Percentiles rank a stretch among this genome's conserved stretches.
Conservation (phyloP, 1,284 basidiomycete genomes). For the Sporisorium scitamineum region DNA sequence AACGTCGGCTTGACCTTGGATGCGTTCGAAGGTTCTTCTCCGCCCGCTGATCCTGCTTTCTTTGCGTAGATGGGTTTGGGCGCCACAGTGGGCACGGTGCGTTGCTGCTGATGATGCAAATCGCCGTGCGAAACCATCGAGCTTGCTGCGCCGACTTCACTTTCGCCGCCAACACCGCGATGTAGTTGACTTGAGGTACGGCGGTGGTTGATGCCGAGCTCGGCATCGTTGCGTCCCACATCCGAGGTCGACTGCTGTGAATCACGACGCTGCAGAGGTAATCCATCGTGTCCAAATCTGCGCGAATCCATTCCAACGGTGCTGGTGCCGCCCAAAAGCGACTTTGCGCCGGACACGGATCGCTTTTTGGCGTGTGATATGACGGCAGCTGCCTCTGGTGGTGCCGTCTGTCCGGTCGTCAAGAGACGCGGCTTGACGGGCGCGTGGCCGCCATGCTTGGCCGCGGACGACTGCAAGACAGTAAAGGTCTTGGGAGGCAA, state of each 20-base stretch:
- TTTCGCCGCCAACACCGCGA: slow-evolving; percentile 28
- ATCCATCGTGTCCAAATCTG: slow-evolving; percentile 10
- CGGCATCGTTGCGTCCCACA: slow-evolving; percentile 30
- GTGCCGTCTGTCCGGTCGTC: slow-evolving; percentile 58
- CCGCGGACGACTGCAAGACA: slow-evolving; percentile 60
- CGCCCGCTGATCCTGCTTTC: slow-evolving; percentile 25
- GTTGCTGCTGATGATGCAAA: slow-evolving; percentile 22
- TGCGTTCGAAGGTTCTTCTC: slow-evolving; percentile 21
- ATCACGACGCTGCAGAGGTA: slow-evolving; percentile 36
- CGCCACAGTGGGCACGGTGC: slow-evolving; percentile 50
- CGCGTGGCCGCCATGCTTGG: slow-evolving; percentile 34
- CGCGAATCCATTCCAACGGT: slow-evolving; percentile 28
- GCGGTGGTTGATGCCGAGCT: slow-evolving; percentile 21
- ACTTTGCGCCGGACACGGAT: slow-evolving; percentile 50
- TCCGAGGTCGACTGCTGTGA: slow-evolving; percentile 46
- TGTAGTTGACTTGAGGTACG: slow-evolving; percentile 38
- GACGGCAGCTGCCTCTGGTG: slow-evolving; percentile 43
- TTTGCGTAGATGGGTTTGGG: slow-evolving; percentile 60
- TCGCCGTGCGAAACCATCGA: slow-evolving; percentile 27
- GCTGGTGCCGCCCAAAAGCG: slow-evolving; percentile 29
- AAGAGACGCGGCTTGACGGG: slow-evolving; percentile 55
- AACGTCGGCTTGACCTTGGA: slow-evolving; percentile 52
- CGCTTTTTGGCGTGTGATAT: slow-evolving; percentile 52
- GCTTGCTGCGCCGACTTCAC: slow-evolving; percentile 33
- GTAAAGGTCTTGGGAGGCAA: slow-evolving; percentile 68